Conservation (phyloP, 2,329 filamentous ascomycete genomes). For the Amphichorda felina region DNA sequence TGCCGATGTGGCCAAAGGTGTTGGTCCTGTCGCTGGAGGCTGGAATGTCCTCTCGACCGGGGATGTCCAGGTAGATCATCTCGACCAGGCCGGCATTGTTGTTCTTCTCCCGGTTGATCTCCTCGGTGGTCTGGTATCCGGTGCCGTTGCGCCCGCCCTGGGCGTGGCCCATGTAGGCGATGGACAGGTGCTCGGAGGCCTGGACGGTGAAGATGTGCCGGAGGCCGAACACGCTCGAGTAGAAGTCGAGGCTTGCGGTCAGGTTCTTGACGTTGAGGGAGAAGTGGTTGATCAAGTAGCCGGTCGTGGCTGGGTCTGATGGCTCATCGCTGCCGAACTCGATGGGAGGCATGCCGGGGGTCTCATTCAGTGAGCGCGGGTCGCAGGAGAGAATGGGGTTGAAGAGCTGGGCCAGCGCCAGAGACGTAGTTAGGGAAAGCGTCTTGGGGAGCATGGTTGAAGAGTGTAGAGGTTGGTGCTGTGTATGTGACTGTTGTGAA, state of each 20-base stretch:
- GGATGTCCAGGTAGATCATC: slow-evolving; percentile 13
- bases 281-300: slow-evolving; percentile 23
- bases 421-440: background rate
- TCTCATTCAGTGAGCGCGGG: background rate
- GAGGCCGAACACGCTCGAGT: slow-evolving; percentile 19
- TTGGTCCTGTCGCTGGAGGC: slow-evolving; percentile 11
- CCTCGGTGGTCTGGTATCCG: slow-evolving; percentile 19
- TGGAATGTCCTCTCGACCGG: slow-evolving; percentile 8
- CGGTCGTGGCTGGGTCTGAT: slow-evolving; percentile 15
- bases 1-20: slow-evolving; percentile 20
- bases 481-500: too few species aligned
- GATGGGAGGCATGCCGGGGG: background rate
- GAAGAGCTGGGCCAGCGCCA: background rate
- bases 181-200: slow-evolving; percentile 12
- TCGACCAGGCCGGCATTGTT: slow-evolving; percentile 19
- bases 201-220: slow-evolving; percentile 20
- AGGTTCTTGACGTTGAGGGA: slow-evolving; percentile 15
- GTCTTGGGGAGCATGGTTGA: background rate
- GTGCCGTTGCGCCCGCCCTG: slow-evolving; percentile 24
- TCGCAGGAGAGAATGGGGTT: background rate
- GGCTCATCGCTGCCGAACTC: slow-evolving; percentile 4
- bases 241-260: slow-evolving; percentile 17
- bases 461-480: too few species aligned
- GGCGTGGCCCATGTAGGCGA: slow-evolving; percentile 22
- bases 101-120: slow-evolving; percentile 20